These are phyloP conservation scores for Penicillium cinerascens DNA, from an alignment of 495 filamentous ascomycete species.

Conservation along the genomic window DNA sequence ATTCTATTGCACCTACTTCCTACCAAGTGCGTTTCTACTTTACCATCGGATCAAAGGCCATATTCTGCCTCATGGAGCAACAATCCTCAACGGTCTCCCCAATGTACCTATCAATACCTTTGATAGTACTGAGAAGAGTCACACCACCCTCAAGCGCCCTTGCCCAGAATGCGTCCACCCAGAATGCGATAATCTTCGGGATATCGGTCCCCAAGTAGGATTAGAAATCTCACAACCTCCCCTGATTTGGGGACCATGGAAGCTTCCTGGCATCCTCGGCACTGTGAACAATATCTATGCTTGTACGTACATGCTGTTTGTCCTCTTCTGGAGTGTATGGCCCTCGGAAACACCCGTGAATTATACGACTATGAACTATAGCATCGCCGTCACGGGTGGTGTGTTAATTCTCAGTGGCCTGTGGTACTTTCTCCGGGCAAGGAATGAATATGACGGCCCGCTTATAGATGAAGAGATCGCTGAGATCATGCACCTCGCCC, in stretches of 20 bases:
- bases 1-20: conserved; percentile 41
- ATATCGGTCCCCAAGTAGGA: conserved; percentile 5
- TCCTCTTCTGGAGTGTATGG: conserved; percentile 46
- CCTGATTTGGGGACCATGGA: conserved; percentile 41
- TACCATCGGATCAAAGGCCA: conserved; percentile 32
- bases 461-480: conserved; percentile 37
- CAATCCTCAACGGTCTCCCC: conserved; percentile 20
- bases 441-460: conserved; percentile 36
- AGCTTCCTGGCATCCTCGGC: conserved; percentile 33
- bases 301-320: conserved; percentile 32
- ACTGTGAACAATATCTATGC: conserved; percentile 38
- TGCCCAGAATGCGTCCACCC: conserved; percentile 2
- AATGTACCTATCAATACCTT: conserved; percentile 7
- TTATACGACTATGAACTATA: conserved; percentile 44
- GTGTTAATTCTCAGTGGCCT: conserved; percentile 29
- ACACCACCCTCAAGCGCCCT: conserved; percentile 8
- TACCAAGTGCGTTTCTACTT: conserved; percentile 38
- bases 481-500: conserved; percentile 23
- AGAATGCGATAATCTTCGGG: conserved; percentile 13
- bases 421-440: conserved; percentile 34
- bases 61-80: conserved; percentile 22
- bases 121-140: conserved; percentile 10
- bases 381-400: conserved; percentile 32
- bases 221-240: conserved; percentile 18
- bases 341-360: conserved; percentile 34